Percentiles rank a stretch among this genome's conserved stretches.
Evolutionary conservation across 108 stramenopile species (phyloP).

Genomic region (Epithemia pelagica): DNA sequence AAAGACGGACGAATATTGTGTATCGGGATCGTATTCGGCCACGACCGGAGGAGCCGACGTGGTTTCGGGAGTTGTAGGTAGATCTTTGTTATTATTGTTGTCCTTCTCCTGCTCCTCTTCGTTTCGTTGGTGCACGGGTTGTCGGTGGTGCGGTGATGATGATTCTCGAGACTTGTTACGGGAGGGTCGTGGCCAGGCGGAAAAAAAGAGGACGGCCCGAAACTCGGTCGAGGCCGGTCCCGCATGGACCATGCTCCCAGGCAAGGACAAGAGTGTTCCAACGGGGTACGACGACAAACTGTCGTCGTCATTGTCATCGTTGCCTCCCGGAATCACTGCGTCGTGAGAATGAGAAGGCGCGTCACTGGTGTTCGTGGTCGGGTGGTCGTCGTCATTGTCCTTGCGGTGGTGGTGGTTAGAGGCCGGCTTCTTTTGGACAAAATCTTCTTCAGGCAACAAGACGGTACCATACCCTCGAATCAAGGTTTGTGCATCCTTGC

Average conservation of each 20-base stretch:
- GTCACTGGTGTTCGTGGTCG: too few species aligned
- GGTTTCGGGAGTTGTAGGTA: not conserved
- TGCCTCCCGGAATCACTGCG: not conserved
- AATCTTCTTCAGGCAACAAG: not conserved
- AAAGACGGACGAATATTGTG: constrained; percentile 1
- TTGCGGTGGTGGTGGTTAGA: too few species aligned
- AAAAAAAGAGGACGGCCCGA: constrained; percentile 13
- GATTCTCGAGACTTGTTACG: not conserved
- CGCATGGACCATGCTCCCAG: constrained; percentile 7
- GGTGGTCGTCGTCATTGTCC: too few species aligned
- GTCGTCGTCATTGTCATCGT: not conserved
- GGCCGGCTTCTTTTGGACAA: not conserved
- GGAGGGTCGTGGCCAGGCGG: not conserved
- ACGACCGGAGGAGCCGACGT: not conserved
- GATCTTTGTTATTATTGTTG: not conserved
- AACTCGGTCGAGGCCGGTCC: constrained; percentile 8
- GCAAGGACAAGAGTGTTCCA: constrained; percentile 7
- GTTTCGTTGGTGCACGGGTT: not conserved
- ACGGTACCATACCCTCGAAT: not conserved
- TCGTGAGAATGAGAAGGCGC: too few species aligned
- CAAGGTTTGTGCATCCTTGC: not conserved
- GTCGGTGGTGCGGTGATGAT: not conserved
- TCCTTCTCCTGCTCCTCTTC: not conserved
- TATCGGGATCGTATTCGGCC: constrained; percentile 8
- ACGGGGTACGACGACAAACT: not conserved